Evolutionary conservation across 768 basidiomycete genomes (phyloP).

Genomic region (Trametopsis cervina): DNA sequence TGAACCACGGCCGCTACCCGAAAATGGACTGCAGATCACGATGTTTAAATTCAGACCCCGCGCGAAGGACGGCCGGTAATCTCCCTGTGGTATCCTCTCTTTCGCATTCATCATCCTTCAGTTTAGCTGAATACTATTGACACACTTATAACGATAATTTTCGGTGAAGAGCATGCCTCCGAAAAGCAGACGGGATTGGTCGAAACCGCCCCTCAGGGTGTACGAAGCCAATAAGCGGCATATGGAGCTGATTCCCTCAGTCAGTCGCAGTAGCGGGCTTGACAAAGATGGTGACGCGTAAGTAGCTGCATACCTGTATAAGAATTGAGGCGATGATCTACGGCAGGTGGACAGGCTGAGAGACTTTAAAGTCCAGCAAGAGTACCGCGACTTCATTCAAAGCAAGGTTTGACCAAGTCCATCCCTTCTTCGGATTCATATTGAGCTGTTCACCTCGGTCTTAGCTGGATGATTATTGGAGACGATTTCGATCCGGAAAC

Average conservation of each 20-base stretch:
- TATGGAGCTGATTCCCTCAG: conserved; percentile 64
- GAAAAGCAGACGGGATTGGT: not conserved
- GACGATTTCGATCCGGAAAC: conserved; percentile 24
- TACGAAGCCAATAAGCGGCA: conserved; percentile 24
- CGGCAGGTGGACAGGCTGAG: conserved; percentile 47
- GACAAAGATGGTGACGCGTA: conserved; percentile 72
- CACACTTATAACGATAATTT: not conserved
- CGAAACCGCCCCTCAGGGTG: conserved; percentile 9
- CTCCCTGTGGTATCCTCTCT: too few relatives aligned
- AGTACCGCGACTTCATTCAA: conserved; percentile 59
- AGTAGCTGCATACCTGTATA: conserved; percentile 23
- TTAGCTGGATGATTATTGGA: conserved; percentile 46
- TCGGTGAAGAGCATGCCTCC: conserved; percentile 4
- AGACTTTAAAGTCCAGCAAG: conserved; percentile 49
- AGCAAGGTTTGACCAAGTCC: conserved; percentile 45
- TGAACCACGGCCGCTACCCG: too few relatives aligned
- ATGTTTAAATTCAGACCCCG: too few relatives aligned
- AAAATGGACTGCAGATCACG: too few relatives aligned
- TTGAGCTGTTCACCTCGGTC: not conserved
- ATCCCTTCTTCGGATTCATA: not conserved
- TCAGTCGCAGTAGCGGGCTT: conserved; percentile 72
- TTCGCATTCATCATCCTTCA: too few relatives aligned
- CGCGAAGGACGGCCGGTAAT: too few relatives aligned
- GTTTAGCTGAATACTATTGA: too few relatives aligned
- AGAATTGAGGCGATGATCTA: conserved; percentile 24